Evolutionary conservation across 345 rosid species (phyloP), one percentile per base, ranked within the genome.

Genomic region (Passiflora organensis): DNA sequence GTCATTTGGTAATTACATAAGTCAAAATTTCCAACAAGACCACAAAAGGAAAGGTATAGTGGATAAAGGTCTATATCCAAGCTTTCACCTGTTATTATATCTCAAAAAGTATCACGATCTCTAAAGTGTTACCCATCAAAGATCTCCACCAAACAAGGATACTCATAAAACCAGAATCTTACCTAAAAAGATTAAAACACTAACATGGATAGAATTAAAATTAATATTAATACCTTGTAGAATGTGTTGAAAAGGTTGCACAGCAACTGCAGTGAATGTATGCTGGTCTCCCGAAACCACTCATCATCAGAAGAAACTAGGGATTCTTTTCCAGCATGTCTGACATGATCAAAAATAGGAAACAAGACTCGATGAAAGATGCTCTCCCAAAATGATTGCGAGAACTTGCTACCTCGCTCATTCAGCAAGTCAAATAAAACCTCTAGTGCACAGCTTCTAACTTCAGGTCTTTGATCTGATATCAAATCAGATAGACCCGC

Each of bases 401-500:
- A 82, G 60, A 89, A 89, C 73, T 82, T 82, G 69, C 83, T 80
- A 32, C 96, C 96, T 75, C 96, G 79, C 78, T 83, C 96, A 70
- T 89, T 86, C 71, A 89, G 74, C 71, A 89, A 76, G 76, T 89
- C 96, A 76, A 89, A 89, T 69, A 89, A 63, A 65, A 89, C 96
- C 73, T 89, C 96, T 43, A 89, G 77, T 52, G 96, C 91, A 53
- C 96, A 89, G 75, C 85, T 82, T 64, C 95, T 72, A 72, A 89
- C 91, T 76, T 86, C 96, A 2, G 91, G 63, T 65, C 96, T 77
- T 16, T 77, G 74, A 73, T 89, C 95, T 63, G 86, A 80, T 32
- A 91, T 89, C 67, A 89, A 78, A 77, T 89, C 96, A 48, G 96
- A 89, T 58, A 89, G 76, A 69, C 95, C 96, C 43, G 95, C 95